Evolutionary conservation across 805 yeast genomes (phyloP), one percentile per base, ranked within the genome.

Genomic region (Sugiyamaella floridensis): DNA sequence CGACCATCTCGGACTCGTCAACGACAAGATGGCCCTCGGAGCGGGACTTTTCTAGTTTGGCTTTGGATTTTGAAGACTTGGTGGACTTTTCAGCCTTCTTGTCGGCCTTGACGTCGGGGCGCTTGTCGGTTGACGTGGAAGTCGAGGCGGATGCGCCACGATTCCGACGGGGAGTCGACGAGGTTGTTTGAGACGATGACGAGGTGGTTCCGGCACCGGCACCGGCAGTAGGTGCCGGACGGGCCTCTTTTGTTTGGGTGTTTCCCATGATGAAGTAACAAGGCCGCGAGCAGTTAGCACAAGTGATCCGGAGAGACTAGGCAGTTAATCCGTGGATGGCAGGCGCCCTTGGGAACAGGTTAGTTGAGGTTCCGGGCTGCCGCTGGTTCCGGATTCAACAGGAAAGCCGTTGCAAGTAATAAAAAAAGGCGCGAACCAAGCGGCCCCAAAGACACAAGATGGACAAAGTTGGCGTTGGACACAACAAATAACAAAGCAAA

Each of bases 1-100:
- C 98, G 14, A 92, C 96, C 57, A 74, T 80, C 63, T 88, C 95
- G 41, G 57, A 56, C 20, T 62, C 66, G 40, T 65, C 69, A 18
- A 59, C 49, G 9, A 64, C 61, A 55, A 65, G 52, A 14, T 47
- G 45, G 29, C 46, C 40, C 41, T 34, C 29, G 22, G 48, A 45
- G 37, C 37, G 37, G 37, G 37, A 32, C n/a, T 32, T 32, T 11
- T 32, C 37, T 3, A 14, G 4, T 14, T 32, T 32, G 12, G 37
- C 4, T 11, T 32, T 32, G 12, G 47, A 44, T 7, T 48, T 42
- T 3, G 40, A 26, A 14, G 40, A 28, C 11, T 19, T 26, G 11
- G 9, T n/a, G 14, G 51, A 12, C 40, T 32, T 32, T 5, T 32
- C 37, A 14, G 37, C 4, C 9, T 32, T 32, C 37, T 15, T 32